Evolutionary conservation across 768 basidiomycete species (phyloP).

Genomic region (Auriscalpium microsporum): DNA sequence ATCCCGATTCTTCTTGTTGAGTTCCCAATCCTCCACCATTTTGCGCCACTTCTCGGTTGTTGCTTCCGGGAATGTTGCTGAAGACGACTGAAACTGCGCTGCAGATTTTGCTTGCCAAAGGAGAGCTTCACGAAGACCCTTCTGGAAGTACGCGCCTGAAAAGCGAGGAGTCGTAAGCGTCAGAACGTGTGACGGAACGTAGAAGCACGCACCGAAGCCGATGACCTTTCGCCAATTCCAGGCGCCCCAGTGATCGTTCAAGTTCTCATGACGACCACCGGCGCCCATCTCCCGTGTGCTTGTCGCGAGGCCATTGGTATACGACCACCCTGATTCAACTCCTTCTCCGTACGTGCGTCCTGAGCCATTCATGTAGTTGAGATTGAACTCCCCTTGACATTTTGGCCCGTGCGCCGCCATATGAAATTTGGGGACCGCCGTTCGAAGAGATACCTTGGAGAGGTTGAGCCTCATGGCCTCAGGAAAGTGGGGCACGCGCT

Average conservation of each 20-base stretch:
- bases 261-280: conserved; percentile 4
- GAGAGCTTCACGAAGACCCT: not conserved
- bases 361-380: conserved; percentile 17
- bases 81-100: not conserved
- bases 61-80: not conserved
- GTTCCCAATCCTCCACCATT: conserved; percentile 6
- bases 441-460: not conserved
- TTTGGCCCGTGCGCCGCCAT: conserved; percentile 19
- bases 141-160: not conserved
- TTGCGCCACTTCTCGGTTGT: not conserved
- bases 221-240: conserved; percentile 25
- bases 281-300: conserved; percentile 14
- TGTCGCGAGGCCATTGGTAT: conserved; percentile 4
- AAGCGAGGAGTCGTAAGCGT: no score
- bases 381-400: conserved; percentile 20
- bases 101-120: not conserved
- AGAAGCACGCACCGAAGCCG: conserved; percentile 17
- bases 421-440: conserved; percentile 26
- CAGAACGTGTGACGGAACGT: no score
- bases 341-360: conserved; percentile 20
- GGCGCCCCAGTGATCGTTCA: conserved; percentile 17
- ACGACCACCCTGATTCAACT: conserved; percentile 16
- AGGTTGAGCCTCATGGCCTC: not conserved
- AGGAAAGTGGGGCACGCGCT: conserved; percentile 9
- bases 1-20: conserved; percentile 4